Evolutionary conservation across 2,329 filamentous ascomycete genomes (phyloP).

Genomic region (Clarireedia homoeocarpa): DNA sequence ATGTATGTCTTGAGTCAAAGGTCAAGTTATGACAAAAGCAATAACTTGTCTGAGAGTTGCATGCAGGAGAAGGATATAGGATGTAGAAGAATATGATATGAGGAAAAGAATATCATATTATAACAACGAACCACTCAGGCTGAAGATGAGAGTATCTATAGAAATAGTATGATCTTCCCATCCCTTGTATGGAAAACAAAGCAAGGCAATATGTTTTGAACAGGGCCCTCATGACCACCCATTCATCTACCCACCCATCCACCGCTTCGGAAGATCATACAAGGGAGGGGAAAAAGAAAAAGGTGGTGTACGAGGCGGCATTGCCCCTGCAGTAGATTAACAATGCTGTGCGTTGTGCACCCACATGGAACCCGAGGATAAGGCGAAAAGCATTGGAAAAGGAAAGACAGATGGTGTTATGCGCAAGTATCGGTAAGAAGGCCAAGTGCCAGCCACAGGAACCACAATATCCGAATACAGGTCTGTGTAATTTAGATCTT

Average conservation of each 20-base stretch:
- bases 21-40: background rate
- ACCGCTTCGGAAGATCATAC: background rate
- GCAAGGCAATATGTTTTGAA: background rate
- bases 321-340: background rate
- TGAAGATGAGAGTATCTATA: slow-evolving; percentile 1
- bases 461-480: background rate
- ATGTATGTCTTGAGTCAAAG: background rate
- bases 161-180: background rate
- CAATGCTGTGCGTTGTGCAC: background rate
- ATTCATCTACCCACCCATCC: background rate
- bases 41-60: background rate
- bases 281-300: background rate
- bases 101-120: slow-evolving; percentile 9
- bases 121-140: background rate
- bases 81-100: background rate
- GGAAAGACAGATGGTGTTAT: background rate
- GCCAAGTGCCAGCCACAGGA: background rate
- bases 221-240: slow-evolving; percentile 2
- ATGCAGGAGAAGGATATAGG: background rate
- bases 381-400: slow-evolving; percentile 5
- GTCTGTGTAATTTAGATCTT: slow-evolving; percentile 2
- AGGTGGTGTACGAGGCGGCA: background rate
- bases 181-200: background rate
- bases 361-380: slow-evolving; percentile 2
- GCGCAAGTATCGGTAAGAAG: background rate